These are phyloP conservation scores for Medicago truncatula DNA, from an alignment of 306 rosid species.

Conservation along the genomic window MtrunA17r5.0-ANR NC_053047.1:16250001-16250500, in stretches of 20 bases:
- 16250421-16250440: constrained; percentile 53
- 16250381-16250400: too few species aligned
- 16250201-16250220: constrained; percentile 66
- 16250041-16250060: constrained; percentile 99
- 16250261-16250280: constrained; percentile 96
- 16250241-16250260: constrained; percentile 89
- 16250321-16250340: constrained; percentile 88
- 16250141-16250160: background rate
- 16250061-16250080: constrained; percentile 92
- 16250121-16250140: background rate
- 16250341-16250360: constrained; percentile 82
- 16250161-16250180: too few species aligned
- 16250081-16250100: constrained; percentile 79
- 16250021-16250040: too few species aligned
- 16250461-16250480: constrained; percentile 96
- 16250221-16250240: constrained; percentile 78
- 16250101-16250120: constrained; percentile 90
- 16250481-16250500: constrained; percentile 91
- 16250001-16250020: too few species aligned
- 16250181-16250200: too few species aligned
- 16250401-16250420: too few species aligned
- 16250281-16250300: constrained; percentile 92
- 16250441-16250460: constrained; percentile 70
- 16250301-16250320: constrained; percentile 83
- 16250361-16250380: too few species aligned